phyloP scores from a whole-genome alignment of 768 basidiomycete species.

The Pleurotus citrinopileatus region DNA sequence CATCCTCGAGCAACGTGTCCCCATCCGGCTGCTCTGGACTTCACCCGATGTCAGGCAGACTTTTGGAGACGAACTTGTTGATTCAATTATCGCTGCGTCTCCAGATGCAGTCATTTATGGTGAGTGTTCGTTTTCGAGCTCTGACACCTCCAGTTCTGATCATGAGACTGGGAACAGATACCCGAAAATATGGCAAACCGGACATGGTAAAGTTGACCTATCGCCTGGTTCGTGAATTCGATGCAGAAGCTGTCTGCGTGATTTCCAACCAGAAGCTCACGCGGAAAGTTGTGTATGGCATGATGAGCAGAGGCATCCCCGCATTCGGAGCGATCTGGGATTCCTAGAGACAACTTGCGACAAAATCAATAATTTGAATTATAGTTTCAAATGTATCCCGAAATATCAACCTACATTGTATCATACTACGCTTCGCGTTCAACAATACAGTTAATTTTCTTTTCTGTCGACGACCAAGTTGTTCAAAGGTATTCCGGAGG shows the following conservation, averaged over 20 bases:
- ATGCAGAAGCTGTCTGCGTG: constrained; percentile 53
- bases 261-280: constrained; percentile 61
- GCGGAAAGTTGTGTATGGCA: constrained; percentile 55
- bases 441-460: background rate
- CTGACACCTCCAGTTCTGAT: background rate
- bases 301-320: constrained; percentile 58
- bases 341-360: constrained; percentile 29
- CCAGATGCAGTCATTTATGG: constrained; percentile 60
- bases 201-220: constrained; percentile 48
- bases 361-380: background rate
- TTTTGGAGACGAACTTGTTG: constrained; percentile 59
- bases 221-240: constrained; percentile 43
- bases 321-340: constrained; percentile 65
- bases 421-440: background rate
- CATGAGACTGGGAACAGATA: constrained; percentile 30
- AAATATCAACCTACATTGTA: background rate
- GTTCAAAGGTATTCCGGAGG: background rate
- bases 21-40: constrained; percentile 60
- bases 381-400: background rate
- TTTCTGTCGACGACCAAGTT: background rate
- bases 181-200: constrained; percentile 42
- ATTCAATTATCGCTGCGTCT: constrained; percentile 47
- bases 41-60: constrained; percentile 59
- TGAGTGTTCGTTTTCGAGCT: constrained; percentile 20
- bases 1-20: constrained; percentile 47